Evolutionary conservation across 495 filamentous ascomycete genomes (phyloP), one percentile per base, ranked within the genome.

Genomic region (Neurospora cerealis): DNA sequence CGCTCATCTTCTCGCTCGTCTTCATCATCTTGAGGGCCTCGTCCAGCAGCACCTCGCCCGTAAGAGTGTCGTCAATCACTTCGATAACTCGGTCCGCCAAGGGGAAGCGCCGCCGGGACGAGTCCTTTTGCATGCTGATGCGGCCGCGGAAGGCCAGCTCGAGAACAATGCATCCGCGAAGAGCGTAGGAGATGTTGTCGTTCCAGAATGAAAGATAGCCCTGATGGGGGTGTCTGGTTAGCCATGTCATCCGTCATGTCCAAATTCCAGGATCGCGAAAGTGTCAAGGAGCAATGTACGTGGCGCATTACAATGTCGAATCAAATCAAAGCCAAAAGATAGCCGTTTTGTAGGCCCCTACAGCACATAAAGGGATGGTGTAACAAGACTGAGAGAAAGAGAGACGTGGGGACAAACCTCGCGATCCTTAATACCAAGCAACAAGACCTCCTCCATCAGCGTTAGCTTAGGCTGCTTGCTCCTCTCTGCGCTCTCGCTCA

Each of bases 1-100:
- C 96, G 82, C 96, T 99, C 96, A 99, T 98, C 88, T 97, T 97
- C 87, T 99, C 96, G 81, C 94, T 97, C 75, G 91, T 90, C 86
- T 99, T 98, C 95, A 98, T 99, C 95, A 99, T 97, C 87, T 99
- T 98, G 81, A 99, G 87, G 74, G 96, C 93, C 87, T 99, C 96
- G 85, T 99, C 96, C 78, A 99, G 89, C 79, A 99, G 88, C 78
- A 98, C 95, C 87, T 99, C 96, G 72, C 96, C 96, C 3, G 96
- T 99, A 82, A 98, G 87, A 74, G 93, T 97, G 80, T 98, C 96
- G 82, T 99, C 96, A 78, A 99, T 87, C 72, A 99, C 96, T 83
- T 99, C 96, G 82, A 99, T 97, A 74, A 94, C 83, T 73, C 96
- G 89, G 84, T 99, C 96, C 76, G 94, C 89, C 73, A 98, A 86